phyloP scores from a whole-genome alignment of 106 monocot species.

The Allium sativum region DNA sequence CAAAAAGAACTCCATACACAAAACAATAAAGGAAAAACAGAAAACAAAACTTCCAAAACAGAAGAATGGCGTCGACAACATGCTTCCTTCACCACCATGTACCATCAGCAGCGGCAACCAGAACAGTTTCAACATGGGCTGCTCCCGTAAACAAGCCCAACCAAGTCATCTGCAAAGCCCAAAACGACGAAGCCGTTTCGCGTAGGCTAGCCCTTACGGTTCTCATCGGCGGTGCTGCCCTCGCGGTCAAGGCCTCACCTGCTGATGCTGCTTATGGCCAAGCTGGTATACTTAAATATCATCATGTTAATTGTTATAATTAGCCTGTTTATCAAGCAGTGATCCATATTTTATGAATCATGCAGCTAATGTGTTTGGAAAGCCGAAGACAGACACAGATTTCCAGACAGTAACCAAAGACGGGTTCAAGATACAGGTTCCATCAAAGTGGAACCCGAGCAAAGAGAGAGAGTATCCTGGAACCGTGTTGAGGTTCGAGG shows the following conservation, averaged over 20 bases:
- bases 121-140: slow-evolving; percentile 16
- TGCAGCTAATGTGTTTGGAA: slow-evolving; percentile 84
- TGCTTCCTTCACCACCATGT: slow-evolving; percentile 79
- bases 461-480: slow-evolving; percentile 84
- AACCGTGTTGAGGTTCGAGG: slow-evolving; percentile 84
- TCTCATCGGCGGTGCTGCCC: slow-evolving; percentile 51
- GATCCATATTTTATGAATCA: neutral
- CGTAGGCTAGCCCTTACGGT: slow-evolving; percentile 66
- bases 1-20: no score
- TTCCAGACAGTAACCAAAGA: slow-evolving; percentile 44
- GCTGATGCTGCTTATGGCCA: slow-evolving; percentile 93
- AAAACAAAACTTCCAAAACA: neutral
- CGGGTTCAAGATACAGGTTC: slow-evolving; percentile 69
- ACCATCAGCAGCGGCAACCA: slow-evolving; percentile 33
- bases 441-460: slow-evolving; percentile 95
- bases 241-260: slow-evolving; percentile 55
- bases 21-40: no score
- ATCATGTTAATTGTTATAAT: neutral
- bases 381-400: slow-evolving; percentile 85
- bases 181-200: slow-evolving; percentile 48
- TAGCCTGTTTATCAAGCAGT: neutral
- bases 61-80: slow-evolving; percentile 67
- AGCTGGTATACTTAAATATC: slow-evolving; percentile 37
- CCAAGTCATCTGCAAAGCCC: slow-evolving; percentile 62
- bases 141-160: slow-evolving; percentile 13